Percentiles rank a stretch among this genome's conserved stretches.
Conservation (phyloP, 208 protist genomes). For the Acanthamoeba rhysodes region DNA sequence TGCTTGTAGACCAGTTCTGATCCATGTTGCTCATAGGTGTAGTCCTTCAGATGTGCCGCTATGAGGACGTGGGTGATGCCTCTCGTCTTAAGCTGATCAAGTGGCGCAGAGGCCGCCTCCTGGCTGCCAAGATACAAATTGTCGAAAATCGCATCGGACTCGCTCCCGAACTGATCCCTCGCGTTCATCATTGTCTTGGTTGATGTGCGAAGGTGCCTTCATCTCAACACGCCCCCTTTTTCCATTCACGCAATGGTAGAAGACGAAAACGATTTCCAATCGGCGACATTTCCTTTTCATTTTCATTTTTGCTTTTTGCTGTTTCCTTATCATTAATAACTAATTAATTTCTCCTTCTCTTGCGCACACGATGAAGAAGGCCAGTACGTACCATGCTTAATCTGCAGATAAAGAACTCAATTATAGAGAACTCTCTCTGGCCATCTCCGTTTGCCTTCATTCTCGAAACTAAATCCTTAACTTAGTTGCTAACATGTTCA, state of each 20-base stretch:
- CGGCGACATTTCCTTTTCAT: too few relatives aligned
- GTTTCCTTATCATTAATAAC: too few relatives aligned
- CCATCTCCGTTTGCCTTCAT: background rate
- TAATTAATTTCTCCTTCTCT: too few relatives aligned
- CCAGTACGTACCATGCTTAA: too few relatives aligned
- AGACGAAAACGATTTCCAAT: too few relatives aligned
- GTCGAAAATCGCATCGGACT: conserved; percentile 35
- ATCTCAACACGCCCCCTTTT: background rate
- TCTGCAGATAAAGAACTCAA: too few relatives aligned
- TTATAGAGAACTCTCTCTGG: too few relatives aligned
- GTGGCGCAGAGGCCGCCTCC: conserved; percentile 11
- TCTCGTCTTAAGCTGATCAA: conserved; percentile 2
- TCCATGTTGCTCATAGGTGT: background rate
- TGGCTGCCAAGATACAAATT: conserved; percentile 16
- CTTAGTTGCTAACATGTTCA: background rate
- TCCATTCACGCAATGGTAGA: background rate
- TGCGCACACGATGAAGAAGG: too few relatives aligned
- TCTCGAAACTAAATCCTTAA: background rate
- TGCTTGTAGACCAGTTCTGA: conserved; percentile 12
- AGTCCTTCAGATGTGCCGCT: background rate
- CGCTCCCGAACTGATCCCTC: background rate
- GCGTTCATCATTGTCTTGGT: background rate
- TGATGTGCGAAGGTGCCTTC: background rate
- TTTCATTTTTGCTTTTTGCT: too few relatives aligned
- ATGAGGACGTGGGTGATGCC: conserved; percentile 64